phyloP scores from a whole-genome alignment of 2,329 filamentous ascomycete species.

The Scolecobasidium constrictum region DNA sequence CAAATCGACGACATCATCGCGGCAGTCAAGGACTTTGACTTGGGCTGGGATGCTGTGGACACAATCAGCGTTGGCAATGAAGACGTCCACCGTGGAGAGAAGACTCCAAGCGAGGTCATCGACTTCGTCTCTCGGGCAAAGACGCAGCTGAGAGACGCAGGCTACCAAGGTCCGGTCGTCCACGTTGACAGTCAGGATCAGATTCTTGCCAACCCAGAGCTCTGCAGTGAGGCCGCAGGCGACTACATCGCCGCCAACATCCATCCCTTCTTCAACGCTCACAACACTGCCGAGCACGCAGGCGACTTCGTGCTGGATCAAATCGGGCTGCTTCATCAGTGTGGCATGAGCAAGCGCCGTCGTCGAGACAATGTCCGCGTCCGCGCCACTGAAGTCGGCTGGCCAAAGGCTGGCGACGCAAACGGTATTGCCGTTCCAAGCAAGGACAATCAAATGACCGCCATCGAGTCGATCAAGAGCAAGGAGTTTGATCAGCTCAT shows the following conservation, averaged over 20 bases:
- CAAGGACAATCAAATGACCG: slow-evolving; percentile 51
- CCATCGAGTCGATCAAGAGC: slow-evolving; percentile 53
- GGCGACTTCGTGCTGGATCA: slow-evolving; percentile 56
- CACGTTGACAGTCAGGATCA: slow-evolving; percentile 70
- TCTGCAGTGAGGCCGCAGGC: slow-evolving; percentile 51
- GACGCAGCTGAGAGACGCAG: slow-evolving; percentile 44
- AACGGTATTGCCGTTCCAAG: slow-evolving; percentile 63
- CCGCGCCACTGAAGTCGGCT: slow-evolving; percentile 74
- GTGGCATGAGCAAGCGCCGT: neutral
- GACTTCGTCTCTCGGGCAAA: slow-evolving; percentile 49
- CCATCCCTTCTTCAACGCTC: slow-evolving; percentile 72
- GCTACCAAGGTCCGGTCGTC: slow-evolving; percentile 64
- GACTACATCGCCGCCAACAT: slow-evolving; percentile 76
- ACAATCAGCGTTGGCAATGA: slow-evolving; percentile 76
- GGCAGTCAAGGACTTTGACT: slow-evolving; percentile 34
- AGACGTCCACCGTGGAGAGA: slow-evolving; percentile 55
- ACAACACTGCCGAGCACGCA: slow-evolving; percentile 46
- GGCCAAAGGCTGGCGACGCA: slow-evolving; percentile 58
- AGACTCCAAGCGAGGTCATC: slow-evolving; percentile 42
- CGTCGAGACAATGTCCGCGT: slow-evolving; percentile 46
- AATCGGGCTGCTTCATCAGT: slow-evolving; percentile 34
- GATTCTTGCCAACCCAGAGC: slow-evolving; percentile 51
- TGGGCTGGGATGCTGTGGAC: slow-evolving; percentile 58
- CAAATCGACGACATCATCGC: slow-evolving; percentile 52
- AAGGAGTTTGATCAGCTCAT: slow-evolving; percentile 52